Conservation (phyloP, 768 basidiomycete genomes). For the Macrolepiota fuliginosa region DNA sequence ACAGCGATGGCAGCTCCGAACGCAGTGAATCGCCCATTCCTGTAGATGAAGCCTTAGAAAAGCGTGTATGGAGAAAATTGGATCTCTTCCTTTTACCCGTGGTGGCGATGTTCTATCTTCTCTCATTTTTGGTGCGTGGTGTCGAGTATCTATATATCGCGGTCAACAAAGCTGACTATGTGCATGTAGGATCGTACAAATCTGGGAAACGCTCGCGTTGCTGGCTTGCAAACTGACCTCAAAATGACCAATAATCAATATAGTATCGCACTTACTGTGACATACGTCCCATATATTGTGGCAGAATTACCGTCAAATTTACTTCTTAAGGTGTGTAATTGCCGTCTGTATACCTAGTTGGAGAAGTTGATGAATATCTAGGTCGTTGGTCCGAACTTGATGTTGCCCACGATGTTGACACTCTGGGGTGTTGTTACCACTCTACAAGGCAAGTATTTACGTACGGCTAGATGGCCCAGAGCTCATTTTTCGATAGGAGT, state of each 20-base stretch:
- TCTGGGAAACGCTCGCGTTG: slow-evolving; percentile 59
- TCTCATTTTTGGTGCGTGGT: slow-evolving; percentile 49
- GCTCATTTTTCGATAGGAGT: slow-evolving; percentile 34
- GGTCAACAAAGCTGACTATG: background rate
- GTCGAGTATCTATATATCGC: background rate
- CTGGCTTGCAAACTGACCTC: slow-evolving; percentile 55
- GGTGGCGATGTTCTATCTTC: slow-evolving; percentile 46
- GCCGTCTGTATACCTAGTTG: background rate
- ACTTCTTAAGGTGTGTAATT: slow-evolving; percentile 42
- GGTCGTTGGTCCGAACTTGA: slow-evolving; percentile 55
- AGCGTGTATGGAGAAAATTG: slow-evolving; percentile 45
- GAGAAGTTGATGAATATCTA: slow-evolving; percentile 11
- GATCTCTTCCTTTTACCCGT: slow-evolving; percentile 47
- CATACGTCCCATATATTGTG: slow-evolving; percentile 52
- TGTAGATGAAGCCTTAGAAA: slow-evolving; percentile 33
- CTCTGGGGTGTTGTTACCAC: slow-evolving; percentile 69
- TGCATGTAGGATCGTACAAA: slow-evolving; percentile 47
- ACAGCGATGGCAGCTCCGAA: slow-evolving; percentile 21
- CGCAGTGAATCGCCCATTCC: slow-evolving; percentile 17
- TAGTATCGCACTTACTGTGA: slow-evolving; percentile 46
- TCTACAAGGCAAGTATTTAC: slow-evolving; percentile 45
- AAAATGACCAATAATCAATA: slow-evolving; percentile 48
- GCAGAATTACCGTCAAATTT: slow-evolving; percentile 64
- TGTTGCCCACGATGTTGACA: slow-evolving; percentile 59
- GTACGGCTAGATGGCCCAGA: background rate